Base-by-base conservation (phyloP, 805 yeast genomes). In the Tanozyma kutaoensis region DNA sequence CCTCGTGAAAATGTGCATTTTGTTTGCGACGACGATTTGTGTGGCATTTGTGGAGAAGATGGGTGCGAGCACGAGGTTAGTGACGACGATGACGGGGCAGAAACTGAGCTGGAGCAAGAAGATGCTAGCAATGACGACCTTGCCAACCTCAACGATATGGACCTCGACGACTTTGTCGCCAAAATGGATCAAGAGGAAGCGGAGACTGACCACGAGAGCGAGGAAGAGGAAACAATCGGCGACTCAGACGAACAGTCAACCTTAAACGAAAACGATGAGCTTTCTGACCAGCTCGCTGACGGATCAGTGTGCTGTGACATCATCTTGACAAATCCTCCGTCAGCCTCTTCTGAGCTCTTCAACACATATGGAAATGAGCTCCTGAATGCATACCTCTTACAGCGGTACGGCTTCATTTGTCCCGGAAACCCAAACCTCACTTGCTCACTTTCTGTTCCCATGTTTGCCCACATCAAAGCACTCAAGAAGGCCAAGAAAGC, bases 361-460 rank as follows among this genome's bases (percentile, higher is more conserved):
- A 85, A 82, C 50, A 73, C 91, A 0, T 86, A 85, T 40, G 96
- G 95, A 0, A 52, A 57, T 31, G 76, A 73, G 15, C 57, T 76
- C 22, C 52, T 75, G 11, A 82, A 80, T 38, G 59, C 78, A 0
- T 63, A 69, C 20, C 52, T 86, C 22, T 47, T 85, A 10, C 70
- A 85, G 10, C 64, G 80, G 30, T 86, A 85, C 45, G 95, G 95
- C 1, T 85, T 86, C 45, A 67, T 75, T 8, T 70, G 73, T 36
- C 53, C 57, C 1, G 31, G 29, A 5, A 55, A 58, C 28, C 41
- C 45, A 19, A 62, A 68, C 39, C 84, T 78, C 37, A 44, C 62
- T 2, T 66, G 78, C 9, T 59, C 71, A 28, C 43, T 81, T n/a
- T 72, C 76, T 1, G 53, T 58, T 2, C 76, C 72, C 36, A 46